A percentile compares a stretch with the other conserved stretches of the same genome.
Evolutionary conservation across 352 stramenopile genomes (phyloP).

Genomic region (Globisporangium polare): DNA sequence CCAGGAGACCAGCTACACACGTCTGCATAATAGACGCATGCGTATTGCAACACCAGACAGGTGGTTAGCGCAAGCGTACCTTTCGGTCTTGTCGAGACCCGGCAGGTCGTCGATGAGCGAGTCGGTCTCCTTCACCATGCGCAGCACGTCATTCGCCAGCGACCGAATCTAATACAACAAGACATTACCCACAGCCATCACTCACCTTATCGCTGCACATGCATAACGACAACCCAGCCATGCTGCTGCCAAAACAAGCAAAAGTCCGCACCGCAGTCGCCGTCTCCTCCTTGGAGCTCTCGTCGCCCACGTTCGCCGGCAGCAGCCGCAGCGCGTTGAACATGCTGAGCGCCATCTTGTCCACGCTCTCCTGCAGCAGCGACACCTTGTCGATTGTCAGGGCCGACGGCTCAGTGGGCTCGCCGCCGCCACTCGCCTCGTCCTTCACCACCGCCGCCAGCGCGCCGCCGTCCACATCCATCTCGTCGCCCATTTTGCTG

Average conservation of each 20-base stretch:
- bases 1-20: neutral
- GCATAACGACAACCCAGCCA: neutral
- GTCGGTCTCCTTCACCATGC: constrained; percentile 78
- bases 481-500: constrained; percentile 10
- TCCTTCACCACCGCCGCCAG: constrained; percentile 9
- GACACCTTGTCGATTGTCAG: constrained; percentile 72
- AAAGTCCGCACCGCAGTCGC: constrained; percentile 36
- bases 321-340: constrained; percentile 84
- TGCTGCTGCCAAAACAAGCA: neutral
- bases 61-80: constrained; percentile 19
- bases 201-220: neutral
- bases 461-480: constrained; percentile 11
- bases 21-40: neutral
- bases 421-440: constrained; percentile 3
- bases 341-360: constrained; percentile 86
- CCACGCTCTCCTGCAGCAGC: constrained; percentile 79
- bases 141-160: constrained; percentile 73
- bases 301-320: constrained; percentile 45
- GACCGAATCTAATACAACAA: constrained; percentile 45
- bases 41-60: neutral
- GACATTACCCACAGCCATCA: neutral
- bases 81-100: constrained; percentile 77
- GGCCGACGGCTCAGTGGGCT: constrained; percentile 16
- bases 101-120: constrained; percentile 75
- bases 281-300: constrained; percentile 46